Base-by-base conservation (phyloP, 2,329 filamentous ascomycete species). In the Exophiala mesophila region DNA sequence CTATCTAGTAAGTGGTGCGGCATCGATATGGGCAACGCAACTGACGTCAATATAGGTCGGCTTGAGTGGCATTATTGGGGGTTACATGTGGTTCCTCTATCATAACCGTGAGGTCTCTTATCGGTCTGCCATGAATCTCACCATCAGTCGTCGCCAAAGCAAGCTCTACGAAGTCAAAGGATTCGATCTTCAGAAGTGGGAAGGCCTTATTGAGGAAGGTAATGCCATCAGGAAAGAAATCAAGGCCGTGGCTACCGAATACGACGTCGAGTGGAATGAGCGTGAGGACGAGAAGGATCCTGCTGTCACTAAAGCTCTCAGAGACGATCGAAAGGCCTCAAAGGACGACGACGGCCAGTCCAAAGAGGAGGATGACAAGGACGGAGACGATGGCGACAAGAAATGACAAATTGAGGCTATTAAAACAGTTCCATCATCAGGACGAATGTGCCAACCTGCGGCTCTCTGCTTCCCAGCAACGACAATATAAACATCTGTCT, bases 41-140 rank as follows among this genome's bases (percentile, higher is more conserved):
- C 23, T 95, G 95, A 59, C 78, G 95, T 12, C n/a, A 88, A 85
- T 2, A 26, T 12, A 26, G 23, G 23, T 26, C 12, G 85, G 88
- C n/a, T 71, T 96, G 51, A 79, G 82, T 1, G 88, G 85, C 9
- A 78, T 95, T 57, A 94, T 95, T 69, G 83, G 83, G 5, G 89
- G 88, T 53, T 96, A 96, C 58, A 71, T 94, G 40, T 96, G 88
- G 87, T 95, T 96, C 62, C 69, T 95, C 9, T 94, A 89, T 65
- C 86, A 95, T 68, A 94, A 89, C 66, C 79, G 85, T 15, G 88
- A 95, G 64, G 81, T 94, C 8, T 86, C 80, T 52, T 95, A 95
- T 69, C 82, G 85, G 54, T 83, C 83, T 2, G 88, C 89, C 19
- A 80, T 95, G 68, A 89, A 94, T 61, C 75, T 94, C 40, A 95